Percentiles rank a stretch among this genome's conserved stretches.
Conservation (phyloP, 2,329 filamentous ascomycete genomes). For the Coniochaeta sp. region DNA sequence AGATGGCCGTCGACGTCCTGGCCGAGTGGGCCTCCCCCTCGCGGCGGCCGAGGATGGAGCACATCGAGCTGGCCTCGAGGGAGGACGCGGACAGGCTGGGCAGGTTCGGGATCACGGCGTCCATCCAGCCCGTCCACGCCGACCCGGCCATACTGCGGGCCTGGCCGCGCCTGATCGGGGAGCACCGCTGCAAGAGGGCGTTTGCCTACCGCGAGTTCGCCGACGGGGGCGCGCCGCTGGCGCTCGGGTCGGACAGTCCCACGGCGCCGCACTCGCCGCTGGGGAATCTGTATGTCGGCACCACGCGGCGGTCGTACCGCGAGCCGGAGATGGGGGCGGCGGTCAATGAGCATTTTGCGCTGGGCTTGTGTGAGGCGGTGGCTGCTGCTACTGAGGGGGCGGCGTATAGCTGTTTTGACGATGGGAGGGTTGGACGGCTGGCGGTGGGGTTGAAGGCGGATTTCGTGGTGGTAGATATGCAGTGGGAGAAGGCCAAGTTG, state of each 20-base stretch:
- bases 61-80: conserved; percentile 50
- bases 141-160: conserved; percentile 54
- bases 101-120: conserved; percentile 50
- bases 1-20: conserved; percentile 49
- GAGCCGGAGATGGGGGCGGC: conserved; percentile 32
- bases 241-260: conserved; percentile 52
- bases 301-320: conserved; percentile 46
- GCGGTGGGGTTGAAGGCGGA: conserved; percentile 47
- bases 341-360: conserved; percentile 44
- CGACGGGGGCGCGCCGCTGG: conserved; percentile 43
- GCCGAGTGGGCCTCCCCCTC: conserved; percentile 31
- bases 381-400: conserved; percentile 45
- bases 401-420: conserved; percentile 52
- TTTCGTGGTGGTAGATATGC: conserved; percentile 46
- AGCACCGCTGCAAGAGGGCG: conserved; percentile 44
- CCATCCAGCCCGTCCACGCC: conserved; percentile 49
- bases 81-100: conserved; percentile 50
- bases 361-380: conserved; percentile 46
- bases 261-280: conserved; percentile 49
- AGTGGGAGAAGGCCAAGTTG: conserved; percentile 37
- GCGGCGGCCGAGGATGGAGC: conserved; percentile 55
- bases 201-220: conserved; percentile 58
- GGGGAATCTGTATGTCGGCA: conserved; percentile 50
- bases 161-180: conserved; percentile 51
- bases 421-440: conserved; percentile 44